Base-by-base conservation (phyloP, 345 rosid species). In the Crucihimalaya himalaica region DNA sequence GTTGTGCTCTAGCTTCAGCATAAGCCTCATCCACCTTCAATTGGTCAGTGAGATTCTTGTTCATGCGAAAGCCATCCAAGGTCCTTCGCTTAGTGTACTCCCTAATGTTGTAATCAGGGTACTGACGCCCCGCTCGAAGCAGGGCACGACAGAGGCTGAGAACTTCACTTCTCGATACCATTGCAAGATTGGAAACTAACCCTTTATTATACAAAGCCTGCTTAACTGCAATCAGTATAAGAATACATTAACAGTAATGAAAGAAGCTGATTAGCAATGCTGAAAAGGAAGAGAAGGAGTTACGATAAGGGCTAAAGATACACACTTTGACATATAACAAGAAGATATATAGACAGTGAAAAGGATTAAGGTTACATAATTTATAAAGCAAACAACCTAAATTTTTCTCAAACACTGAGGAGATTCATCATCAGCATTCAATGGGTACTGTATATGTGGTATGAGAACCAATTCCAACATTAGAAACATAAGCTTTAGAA, bases 21-120 rank as follows among this genome's bases (percentile, higher is more conserved):
- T 73, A 87, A 5, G 89, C 93, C 14, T 87, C 82, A 18, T 73
- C 54, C 29, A 87, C 70, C 78, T 81, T 70, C 0, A 87, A 76
- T 9, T 80, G 70, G 27, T 94, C 89, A 5, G 86, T 66, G 42
- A 91, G 83, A 58, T 32, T 58, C 77, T 48, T 72, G 83, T 83
- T 85, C 45, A 54, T 47, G 31, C 89, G 93, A 78, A 92, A 95
- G 15, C 82, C 91, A 78, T 90, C 97, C 58, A 81, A 15, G 39
- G 91, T 68, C 50, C 97, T 91, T 27, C 96, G 91, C 81, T 83
- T 94, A 6, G 85, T 28, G 81, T 94, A 94, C 83, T 87, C 96
- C 63, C 97, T 79, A 37, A 88, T 64, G 87, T 93, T 88, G 81
- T 90, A 93, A 71, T 94, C 97, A 52, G 66, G 23, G 82, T 82